phyloP scores from a whole-genome alignment of 148 eudicot species.

The Rhododendron mucronatum region DNA sequence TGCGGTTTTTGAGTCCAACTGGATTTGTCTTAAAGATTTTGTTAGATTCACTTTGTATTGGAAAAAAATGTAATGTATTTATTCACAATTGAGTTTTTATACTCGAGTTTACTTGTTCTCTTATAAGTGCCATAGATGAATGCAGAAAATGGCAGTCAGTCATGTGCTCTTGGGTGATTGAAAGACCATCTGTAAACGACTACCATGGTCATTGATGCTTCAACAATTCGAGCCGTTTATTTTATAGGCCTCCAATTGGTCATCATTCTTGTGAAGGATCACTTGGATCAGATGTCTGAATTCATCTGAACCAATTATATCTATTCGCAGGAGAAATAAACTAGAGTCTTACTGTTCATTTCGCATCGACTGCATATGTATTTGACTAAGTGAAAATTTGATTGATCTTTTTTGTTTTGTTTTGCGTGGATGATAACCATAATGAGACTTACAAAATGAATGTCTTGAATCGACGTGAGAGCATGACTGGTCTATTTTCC shows the following conservation, averaged over 20 bases:
- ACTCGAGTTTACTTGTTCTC: neutral
- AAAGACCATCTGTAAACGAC: too few species aligned
- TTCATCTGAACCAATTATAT: neutral
- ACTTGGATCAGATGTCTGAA: neutral
- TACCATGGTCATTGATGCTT: too few species aligned
- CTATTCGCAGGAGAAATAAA: neutral
- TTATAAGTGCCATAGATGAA: neutral
- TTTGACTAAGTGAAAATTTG: neutral
- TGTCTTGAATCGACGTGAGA: too few species aligned
- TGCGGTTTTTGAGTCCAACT: neutral
- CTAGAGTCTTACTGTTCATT: neutral
- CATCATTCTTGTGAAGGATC: neutral
- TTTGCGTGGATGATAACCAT: too few species aligned
- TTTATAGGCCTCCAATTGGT: neutral
- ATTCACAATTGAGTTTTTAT: neutral
- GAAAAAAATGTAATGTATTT: conserved; percentile 6
- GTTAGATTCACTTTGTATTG: conserved; percentile 15
- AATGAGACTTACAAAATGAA: too few species aligned
- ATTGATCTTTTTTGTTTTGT: too few species aligned
- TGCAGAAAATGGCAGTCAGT: neutral
- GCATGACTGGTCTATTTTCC: too few species aligned
- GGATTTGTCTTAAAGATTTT: conserved; percentile 17
- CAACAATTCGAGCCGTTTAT: too few species aligned
- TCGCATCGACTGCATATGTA: neutral
- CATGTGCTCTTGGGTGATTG: too few species aligned